A percentile compares a stretch with the other conserved stretches of the same genome.
phyloP scores from a whole-genome alignment of 129 eudicot species.

The Kitagawia praeruptora region DNA sequence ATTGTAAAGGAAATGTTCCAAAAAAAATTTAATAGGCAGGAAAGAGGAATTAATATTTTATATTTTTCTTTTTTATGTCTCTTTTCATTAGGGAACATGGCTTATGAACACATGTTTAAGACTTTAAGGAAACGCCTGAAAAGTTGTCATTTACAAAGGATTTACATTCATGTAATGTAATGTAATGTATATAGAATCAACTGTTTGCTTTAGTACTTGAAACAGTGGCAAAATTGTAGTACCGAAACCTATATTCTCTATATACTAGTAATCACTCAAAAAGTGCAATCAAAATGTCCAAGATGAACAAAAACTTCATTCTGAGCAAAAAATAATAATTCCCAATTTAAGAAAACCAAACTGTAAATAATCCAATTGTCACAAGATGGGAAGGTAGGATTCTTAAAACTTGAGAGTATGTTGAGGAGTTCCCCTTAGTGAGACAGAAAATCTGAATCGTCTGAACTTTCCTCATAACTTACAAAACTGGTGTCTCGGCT shows the following conservation, averaged over 20 bases:
- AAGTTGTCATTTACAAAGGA: background rate
- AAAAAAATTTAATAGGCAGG: too few relatives aligned
- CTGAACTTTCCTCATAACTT: conserved; percentile 55
- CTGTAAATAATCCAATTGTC: background rate
- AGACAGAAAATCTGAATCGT: conserved; percentile 42
- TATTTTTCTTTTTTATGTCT: too few relatives aligned
- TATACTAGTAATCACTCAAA: background rate
- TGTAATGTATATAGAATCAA: background rate
- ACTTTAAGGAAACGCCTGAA: background rate
- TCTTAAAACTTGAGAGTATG: background rate
- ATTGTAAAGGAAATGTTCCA: too few relatives aligned
- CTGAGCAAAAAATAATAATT: background rate
- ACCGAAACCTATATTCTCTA: background rate
- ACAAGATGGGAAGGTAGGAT: background rate
- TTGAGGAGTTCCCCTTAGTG: conserved; percentile 7
- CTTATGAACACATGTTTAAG: background rate
- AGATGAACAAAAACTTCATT: background rate
- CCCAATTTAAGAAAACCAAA: background rate
- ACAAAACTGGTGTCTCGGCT: conserved; percentile 25
- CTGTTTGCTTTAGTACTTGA: background rate
- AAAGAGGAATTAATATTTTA: too few relatives aligned
- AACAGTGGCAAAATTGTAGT: background rate
- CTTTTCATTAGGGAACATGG: background rate
- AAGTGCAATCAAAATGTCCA: background rate
- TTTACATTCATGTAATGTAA: background rate